Evolutionary conservation across 1,284 basidiomycete genomes (phyloP), one percentile per base, ranked within the genome.

Genomic region (Chalciporus piperatoides): DNA sequence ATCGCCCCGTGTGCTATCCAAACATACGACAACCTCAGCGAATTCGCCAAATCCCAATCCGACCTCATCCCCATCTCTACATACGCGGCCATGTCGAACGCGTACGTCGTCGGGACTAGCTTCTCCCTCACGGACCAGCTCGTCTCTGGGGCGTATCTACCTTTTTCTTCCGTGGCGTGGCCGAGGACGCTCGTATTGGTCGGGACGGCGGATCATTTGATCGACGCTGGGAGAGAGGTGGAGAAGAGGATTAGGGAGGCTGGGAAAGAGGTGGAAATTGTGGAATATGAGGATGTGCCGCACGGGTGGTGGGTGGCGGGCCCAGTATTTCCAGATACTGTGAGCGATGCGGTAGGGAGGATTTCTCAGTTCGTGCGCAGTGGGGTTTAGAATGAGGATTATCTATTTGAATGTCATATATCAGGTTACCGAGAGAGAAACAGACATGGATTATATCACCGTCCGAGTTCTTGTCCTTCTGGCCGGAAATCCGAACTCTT

Each of bases 161-260:
- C 61, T 12, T 59, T 63, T 15, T n/a, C 28, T 19, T 23, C 42
- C 1, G 14, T 21, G 5, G 23, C 46, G 33, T 63, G 62, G 62
- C 65, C 58, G 7, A 56, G 41, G 53, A 66, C 60, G 10, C 37
- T 66, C 23, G 51, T 64, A 33, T n/a, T 63, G 5, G 44, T 64
- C 4, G 61, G 65, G 14, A 33, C 45, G 12, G 48, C 32, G 4
- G 61, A 67, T 49, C 7, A 11, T 11, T 6, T 60, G 27, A 44
- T 62, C 2, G 53, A 56, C 5, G 38, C 8, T 3, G 45, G 53
- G 12, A 44, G 46, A n/a, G 48, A 44, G n/a, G 12, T 61, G 21
- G 21, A 42, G 10, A 51, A 19, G 21, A 40, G 50, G 0, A 40
- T 67, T 2, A 8, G 2, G 4, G 44, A 41, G 10, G 19, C 33